Percentiles rank a stretch among this genome's conserved stretches.
These are phyloP conservation scores for Volvox carteri DNA, from an alignment of 163 green algal genomes.

Conservation along the genomic window DNA sequence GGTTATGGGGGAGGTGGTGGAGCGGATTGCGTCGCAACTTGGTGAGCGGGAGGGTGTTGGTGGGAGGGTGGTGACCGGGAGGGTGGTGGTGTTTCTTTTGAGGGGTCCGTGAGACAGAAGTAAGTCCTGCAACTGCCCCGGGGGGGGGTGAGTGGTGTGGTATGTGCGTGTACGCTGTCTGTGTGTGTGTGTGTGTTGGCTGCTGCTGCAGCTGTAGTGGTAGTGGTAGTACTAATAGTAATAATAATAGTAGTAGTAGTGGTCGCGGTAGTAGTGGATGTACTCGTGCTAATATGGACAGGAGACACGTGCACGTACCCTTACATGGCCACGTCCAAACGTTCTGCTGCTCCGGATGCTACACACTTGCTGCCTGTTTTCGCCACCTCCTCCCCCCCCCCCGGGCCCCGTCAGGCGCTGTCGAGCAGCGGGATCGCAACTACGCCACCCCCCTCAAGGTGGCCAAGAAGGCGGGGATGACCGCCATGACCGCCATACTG, in stretches of 20 bases:
- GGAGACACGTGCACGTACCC: too few species aligned
- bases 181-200: not conserved
- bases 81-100: not conserved
- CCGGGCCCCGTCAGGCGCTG: not conserved
- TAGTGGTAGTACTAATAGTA: too few species aligned
- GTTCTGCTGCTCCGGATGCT: too few species aligned
- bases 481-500: slow-evolving; percentile 35
- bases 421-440: slow-evolving; percentile 49
- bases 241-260: too few species aligned
- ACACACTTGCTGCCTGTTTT: not conserved
- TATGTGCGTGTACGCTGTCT: not conserved
- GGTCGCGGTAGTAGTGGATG: too few species aligned
- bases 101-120: not conserved
- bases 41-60: not conserved
- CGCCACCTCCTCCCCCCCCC: not conserved
- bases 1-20: slow-evolving; percentile 25
- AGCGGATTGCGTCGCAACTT: not conserved
- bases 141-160: not conserved
- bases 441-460: slow-evolving; percentile 57
- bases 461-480: slow-evolving; percentile 52
- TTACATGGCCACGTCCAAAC: too few species aligned
- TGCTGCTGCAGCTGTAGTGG: not conserved
- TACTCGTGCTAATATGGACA: too few species aligned
- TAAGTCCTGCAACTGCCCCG: not conserved
- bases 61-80: not conserved